Conservation (phyloP, 805 yeast species). For the Jamesozyma jinghongensis region DNA sequence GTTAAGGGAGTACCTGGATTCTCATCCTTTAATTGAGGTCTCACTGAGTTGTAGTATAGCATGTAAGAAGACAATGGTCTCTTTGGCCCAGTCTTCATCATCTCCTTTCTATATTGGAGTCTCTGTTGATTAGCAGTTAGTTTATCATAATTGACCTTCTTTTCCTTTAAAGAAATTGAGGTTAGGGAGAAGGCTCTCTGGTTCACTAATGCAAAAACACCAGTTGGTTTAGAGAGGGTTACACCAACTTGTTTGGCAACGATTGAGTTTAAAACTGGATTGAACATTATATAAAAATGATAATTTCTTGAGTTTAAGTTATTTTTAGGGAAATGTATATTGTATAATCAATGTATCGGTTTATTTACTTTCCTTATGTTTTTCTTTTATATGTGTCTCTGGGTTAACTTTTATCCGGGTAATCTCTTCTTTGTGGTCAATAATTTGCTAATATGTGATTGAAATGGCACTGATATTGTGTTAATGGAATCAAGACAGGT, state of each 20-base stretch:
- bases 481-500: too few relatives aligned
- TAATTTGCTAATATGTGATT: too few relatives aligned
- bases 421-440: too few relatives aligned
- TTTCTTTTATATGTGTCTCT: too few relatives aligned
- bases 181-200: neutral
- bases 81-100: constrained; percentile 19
- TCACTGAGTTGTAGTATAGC: constrained; percentile 12
- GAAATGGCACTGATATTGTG: too few relatives aligned
- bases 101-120: constrained; percentile 13
- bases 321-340: too few relatives aligned
- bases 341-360: too few relatives aligned
- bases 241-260: neutral
- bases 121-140: constrained; percentile 12
- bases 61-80: constrained; percentile 25
- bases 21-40: constrained; percentile 11
- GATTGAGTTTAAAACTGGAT: neutral
- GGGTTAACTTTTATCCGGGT: too few relatives aligned
- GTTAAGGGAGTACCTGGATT: constrained; percentile 16
- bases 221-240: neutral
- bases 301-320: too few relatives aligned
- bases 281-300: neutral
- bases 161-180: neutral
- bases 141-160: constrained; percentile 9
- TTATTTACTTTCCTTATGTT: too few relatives aligned
- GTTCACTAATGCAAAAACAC: neutral